phyloP scores from a whole-genome alignment of 1,139 yeast genomes.

The Scheffersomyces stambukii region DNA sequence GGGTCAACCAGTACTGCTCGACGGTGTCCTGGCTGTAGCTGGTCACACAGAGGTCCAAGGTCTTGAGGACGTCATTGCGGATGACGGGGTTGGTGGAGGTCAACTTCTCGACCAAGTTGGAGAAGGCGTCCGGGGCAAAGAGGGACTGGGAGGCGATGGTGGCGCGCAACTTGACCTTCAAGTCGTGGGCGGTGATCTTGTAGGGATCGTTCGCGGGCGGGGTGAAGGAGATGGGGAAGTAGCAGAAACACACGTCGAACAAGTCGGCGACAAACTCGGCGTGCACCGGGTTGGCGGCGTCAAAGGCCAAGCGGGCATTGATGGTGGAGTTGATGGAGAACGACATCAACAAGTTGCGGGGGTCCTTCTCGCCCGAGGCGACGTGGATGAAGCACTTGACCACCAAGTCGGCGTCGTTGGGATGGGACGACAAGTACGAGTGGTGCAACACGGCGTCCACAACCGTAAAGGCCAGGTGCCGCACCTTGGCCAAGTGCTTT shows the following conservation, averaged over 20 bases:
- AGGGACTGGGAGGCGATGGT: constrained; percentile 63
- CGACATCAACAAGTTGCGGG: constrained; percentile 73
- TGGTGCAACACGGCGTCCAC: constrained; percentile 30
- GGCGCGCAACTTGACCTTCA: constrained; percentile 53
- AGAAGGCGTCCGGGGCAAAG: constrained; percentile 72
- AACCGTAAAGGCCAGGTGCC: constrained; percentile 58
- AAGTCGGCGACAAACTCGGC: constrained; percentile 44
- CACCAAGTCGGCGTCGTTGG: constrained; percentile 26
- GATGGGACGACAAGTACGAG: constrained; percentile 2
- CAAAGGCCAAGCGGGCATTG: constrained; percentile 41
- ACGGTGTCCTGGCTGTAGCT: constrained; percentile 46
- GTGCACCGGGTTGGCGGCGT: constrained; percentile 33
- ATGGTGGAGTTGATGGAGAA: constrained; percentile 56
- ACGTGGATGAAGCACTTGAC: constrained; percentile 59
- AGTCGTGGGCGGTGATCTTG: constrained; percentile 68
- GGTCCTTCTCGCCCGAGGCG: constrained; percentile 91
- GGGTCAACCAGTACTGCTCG: constrained; percentile 59
- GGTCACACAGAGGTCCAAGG: constrained; percentile 55
- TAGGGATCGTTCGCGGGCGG: constrained; percentile 94
- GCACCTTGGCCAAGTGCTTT: constrained; percentile 58
- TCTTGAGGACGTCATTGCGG: constrained; percentile 68
- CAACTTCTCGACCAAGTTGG: constrained; percentile 77
- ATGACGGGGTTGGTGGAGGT: constrained; percentile 78
- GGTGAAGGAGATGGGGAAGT: constrained; percentile 92
- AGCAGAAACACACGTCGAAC: constrained; percentile 88